phyloP scores from a whole-genome alignment of 768 basidiomycete genomes.

The Cystofilobasidium ferigula region DNA sequence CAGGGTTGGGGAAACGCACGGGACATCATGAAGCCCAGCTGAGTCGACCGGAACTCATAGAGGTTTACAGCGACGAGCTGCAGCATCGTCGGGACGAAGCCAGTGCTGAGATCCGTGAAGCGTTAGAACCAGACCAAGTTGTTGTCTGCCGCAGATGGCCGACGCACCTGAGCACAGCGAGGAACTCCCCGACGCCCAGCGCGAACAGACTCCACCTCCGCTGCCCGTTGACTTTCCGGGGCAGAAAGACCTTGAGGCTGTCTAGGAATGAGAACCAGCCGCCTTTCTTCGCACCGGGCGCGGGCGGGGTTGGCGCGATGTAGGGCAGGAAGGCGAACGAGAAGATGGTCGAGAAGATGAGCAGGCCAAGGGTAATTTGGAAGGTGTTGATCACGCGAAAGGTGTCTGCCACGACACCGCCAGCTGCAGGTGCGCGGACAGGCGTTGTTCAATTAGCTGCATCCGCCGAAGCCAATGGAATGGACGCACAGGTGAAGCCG shows the following conservation, averaged over 20 bases:
- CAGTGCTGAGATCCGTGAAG: neutral
- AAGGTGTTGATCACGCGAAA: slow-evolving; percentile 33
- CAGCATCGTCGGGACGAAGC: slow-evolving; percentile 11
- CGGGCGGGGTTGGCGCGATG: slow-evolving; percentile 25
- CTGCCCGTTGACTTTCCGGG: slow-evolving; percentile 15
- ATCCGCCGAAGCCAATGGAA: too few relatives aligned
- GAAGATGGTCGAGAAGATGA: slow-evolving; percentile 32
- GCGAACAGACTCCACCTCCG: slow-evolving; percentile 26
- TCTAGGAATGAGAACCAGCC: slow-evolving; percentile 28
- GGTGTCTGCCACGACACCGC: slow-evolving; percentile 28
- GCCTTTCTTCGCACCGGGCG: neutral
- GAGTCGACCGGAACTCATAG: slow-evolving; percentile 33
- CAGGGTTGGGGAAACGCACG: too few relatives aligned
- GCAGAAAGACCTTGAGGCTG: slow-evolving; percentile 33
- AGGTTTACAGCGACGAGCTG: slow-evolving; percentile 32
- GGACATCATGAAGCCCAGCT: slow-evolving; percentile 16
- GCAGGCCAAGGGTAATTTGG: slow-evolving; percentile 31
- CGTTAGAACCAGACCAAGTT: too few relatives aligned
- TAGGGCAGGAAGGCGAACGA: slow-evolving; percentile 35
- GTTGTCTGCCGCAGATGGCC: too few relatives aligned
- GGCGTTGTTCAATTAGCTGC: slow-evolving; percentile 14
- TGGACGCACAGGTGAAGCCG: slow-evolving; percentile 21
- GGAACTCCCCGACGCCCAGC: slow-evolving; percentile 33
- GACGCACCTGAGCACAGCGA: slow-evolving; percentile 28
- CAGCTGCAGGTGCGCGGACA: slow-evolving; percentile 8